Conservation (phyloP, 768 basidiomycete genomes). For the Pisolithus albus region DNA sequence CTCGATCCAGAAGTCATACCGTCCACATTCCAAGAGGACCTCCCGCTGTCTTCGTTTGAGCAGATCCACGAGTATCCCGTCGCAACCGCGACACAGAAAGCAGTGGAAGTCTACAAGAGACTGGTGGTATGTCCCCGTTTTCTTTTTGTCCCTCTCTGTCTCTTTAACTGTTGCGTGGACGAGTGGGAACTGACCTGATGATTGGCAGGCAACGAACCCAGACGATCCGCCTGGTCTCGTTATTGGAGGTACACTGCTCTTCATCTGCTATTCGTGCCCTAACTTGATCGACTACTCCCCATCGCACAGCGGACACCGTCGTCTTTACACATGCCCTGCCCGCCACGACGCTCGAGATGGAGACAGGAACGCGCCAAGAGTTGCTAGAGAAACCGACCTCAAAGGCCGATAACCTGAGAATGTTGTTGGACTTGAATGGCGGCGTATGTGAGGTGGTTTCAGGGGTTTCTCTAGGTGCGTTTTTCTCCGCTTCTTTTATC, state of each 20-base stretch:
- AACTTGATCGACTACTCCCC: not conserved
- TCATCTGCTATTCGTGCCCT: not conserved
- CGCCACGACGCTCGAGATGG: constrained; percentile 40
- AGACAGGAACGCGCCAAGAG: constrained; percentile 49
- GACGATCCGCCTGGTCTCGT: constrained; percentile 76
- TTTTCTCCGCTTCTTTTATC: too few relatives aligned
- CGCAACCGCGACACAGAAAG: constrained; percentile 72
- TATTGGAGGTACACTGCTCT: constrained; percentile 47
- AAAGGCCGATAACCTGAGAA: constrained; percentile 71
- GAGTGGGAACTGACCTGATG: too few relatives aligned
- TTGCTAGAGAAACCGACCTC: constrained; percentile 83
- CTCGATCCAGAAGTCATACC: constrained; percentile 65
- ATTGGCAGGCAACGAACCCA: constrained; percentile 40
- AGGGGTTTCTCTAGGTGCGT: constrained; percentile 73
- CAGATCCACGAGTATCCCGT: constrained; percentile 71
- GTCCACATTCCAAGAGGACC: constrained; percentile 75
- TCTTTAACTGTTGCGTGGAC: too few relatives aligned
- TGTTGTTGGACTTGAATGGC: constrained; percentile 43
- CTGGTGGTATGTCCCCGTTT: constrained; percentile 47
- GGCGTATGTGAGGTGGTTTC: constrained; percentile 88
- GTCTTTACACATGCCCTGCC: constrained; percentile 77
- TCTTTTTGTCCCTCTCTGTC: too few relatives aligned
- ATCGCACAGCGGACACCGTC: constrained; percentile 77
- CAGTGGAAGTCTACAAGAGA: constrained; percentile 80
- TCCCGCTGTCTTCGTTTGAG: constrained; percentile 59